Percentiles rank a stretch among this genome's conserved stretches.
Evolutionary conservation across 2,329 filamentous ascomycete species (phyloP).

Genomic region (Pyrenophora graminea): DNA sequence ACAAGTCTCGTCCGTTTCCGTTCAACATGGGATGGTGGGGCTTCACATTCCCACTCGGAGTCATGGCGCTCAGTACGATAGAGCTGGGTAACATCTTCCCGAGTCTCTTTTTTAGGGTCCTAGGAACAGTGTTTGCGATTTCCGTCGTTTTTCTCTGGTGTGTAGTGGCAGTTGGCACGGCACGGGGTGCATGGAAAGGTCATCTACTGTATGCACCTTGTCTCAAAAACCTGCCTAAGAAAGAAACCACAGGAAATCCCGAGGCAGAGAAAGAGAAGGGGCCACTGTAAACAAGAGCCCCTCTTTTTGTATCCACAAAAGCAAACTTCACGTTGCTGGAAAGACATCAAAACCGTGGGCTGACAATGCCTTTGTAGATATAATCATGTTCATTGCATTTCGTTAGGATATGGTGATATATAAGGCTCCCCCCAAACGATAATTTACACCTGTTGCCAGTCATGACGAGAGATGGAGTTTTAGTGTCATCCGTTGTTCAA

Average conservation of each 20-base stretch:
- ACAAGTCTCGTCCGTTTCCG: constrained; percentile 52
- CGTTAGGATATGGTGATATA: too few relatives aligned
- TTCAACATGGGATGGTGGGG: constrained; percentile 69
- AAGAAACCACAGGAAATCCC: constrained; percentile 15
- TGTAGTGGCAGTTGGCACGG: constrained; percentile 56
- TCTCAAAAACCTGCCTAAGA: constrained; percentile 45
- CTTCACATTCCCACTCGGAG: constrained; percentile 64
- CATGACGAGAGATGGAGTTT: too few relatives aligned
- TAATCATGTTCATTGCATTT: too few relatives aligned
- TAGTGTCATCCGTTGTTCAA: too few relatives aligned
- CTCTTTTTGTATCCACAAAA: not conserved
- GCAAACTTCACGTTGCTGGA: too few relatives aligned
- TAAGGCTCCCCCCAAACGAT: too few relatives aligned
- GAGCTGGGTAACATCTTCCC: constrained; percentile 58
- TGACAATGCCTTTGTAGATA: too few relatives aligned
- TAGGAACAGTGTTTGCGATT: constrained; percentile 60
- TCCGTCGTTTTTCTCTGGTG: constrained; percentile 61
- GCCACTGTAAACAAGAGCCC: not conserved
- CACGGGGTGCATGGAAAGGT: constrained; percentile 54
- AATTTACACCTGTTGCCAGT: too few relatives aligned
- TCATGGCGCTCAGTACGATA: constrained; percentile 57
- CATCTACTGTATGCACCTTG: constrained; percentile 61
- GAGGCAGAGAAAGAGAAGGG: constrained; percentile 25
- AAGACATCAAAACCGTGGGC: too few relatives aligned
- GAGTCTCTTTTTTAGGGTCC: constrained; percentile 59